Evolutionary conservation across 768 basidiomycete species (phyloP).

Genomic region (Neoboletus subvelutipes): DNA sequence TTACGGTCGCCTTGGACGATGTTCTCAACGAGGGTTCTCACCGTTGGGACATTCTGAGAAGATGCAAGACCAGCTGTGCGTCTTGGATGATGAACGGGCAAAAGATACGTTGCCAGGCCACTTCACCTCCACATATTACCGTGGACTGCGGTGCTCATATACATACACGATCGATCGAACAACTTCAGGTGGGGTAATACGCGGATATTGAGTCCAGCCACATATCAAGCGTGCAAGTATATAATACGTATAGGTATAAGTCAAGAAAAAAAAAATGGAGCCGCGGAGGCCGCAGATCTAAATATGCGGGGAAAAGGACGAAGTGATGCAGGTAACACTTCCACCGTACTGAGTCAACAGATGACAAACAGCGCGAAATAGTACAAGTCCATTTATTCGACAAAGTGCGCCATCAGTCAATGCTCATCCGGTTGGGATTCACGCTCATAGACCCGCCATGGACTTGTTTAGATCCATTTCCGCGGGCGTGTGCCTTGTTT

Average conservation of each 20-base stretch:
- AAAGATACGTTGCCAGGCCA: not conserved
- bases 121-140: not conserved
- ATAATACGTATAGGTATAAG: constrained; percentile 35
- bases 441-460: constrained; percentile 59
- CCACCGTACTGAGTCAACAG: constrained; percentile 24
- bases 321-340: constrained; percentile 10
- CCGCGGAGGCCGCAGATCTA: constrained; percentile 6
- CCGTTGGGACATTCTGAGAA: constrained; percentile 43
- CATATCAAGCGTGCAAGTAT: constrained; percentile 23
- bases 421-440: constrained; percentile 83
- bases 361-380: constrained; percentile 28
- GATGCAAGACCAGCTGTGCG: constrained; percentile 2
- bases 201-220: constrained; percentile 24
- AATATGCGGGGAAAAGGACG: constrained; percentile 13
- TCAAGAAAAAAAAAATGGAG: constrained; percentile 26
- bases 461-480: constrained; percentile 43
- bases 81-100: not conserved
- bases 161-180: constrained; percentile 1
- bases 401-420: constrained; percentile 47
- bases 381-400: constrained; percentile 34
- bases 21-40: constrained; percentile 15
- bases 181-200: not conserved
- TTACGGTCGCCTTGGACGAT: not conserved
- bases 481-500: constrained; percentile 48
- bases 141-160: not conserved